phyloP scores from a whole-genome alignment of 768 basidiomycete species.

The Agrocybe pediades region DNA sequence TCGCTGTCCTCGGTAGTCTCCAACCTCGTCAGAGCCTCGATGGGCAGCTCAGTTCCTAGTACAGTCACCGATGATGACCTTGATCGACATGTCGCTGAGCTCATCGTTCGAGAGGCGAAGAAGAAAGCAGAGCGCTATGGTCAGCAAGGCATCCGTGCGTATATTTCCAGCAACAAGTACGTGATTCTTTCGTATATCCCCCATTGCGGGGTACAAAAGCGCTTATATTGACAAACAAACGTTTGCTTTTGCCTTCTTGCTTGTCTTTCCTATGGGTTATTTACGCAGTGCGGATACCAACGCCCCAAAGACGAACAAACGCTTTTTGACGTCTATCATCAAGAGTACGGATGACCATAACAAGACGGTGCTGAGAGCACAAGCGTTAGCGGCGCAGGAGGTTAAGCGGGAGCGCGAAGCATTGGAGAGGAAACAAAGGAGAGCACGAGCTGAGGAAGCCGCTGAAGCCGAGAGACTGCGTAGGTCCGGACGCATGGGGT shows the following conservation, averaged over 20 bases:
- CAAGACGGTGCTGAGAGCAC: conserved; percentile 74
- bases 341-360: conserved; percentile 96
- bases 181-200: conserved; percentile 16
- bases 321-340: conserved; percentile 83
- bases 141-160: conserved; percentile 78
- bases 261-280: too few species aligned
- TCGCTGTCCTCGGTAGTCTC: conserved; percentile 87
- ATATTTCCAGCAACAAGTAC: conserved; percentile 58
- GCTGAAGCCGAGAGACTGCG: conserved; percentile 62
- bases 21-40: conserved; percentile 73
- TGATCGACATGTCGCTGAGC: conserved; percentile 88
- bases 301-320: conserved; percentile 81
- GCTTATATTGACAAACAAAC: too few species aligned
- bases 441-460: conserved; percentile 76
- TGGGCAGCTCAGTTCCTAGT: conserved; percentile 63
- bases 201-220: background rate
- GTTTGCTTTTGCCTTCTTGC: background rate
- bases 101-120: conserved; percentile 92
- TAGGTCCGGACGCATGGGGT: conserved; percentile 25
- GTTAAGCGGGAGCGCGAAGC: conserved; percentile 70
- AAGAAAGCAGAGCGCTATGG: conserved; percentile 83
- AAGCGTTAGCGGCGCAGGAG: conserved; percentile 73
- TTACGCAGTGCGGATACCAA: conserved; percentile 73
- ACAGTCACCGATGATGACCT: conserved; percentile 81
- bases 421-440: conserved; percentile 60